Base-by-base conservation (phyloP, 2,329 filamentous ascomycete species). In the Arachnomyces sp. region DNA sequence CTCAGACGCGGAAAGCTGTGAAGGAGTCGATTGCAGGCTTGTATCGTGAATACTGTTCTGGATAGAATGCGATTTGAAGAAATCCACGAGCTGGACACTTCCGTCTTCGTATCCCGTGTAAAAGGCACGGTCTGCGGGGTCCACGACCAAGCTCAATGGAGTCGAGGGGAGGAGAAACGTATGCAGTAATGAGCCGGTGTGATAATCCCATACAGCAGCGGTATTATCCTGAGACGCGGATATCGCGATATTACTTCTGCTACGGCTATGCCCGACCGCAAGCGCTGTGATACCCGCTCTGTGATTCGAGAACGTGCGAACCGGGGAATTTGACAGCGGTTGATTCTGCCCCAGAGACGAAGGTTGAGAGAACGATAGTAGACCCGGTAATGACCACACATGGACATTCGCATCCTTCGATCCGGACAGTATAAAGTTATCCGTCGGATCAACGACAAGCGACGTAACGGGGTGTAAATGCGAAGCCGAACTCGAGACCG, bases 161-260 rank as follows among this genome's bases (percentile, higher is more conserved):
- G 74, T 68, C n/a, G 74, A 71, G 2, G 84, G 78, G 42, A 96
- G 77, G 31, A 96, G 72, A 48, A 93, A 79, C 3, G 88, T 96
- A 32, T 89, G 79, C 42, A 96, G 67, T 8, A 82, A 71, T 44
- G 78, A 76, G 30, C 86, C 86, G 1, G 79, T 84, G 46, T 81
- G 78, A 58, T 93, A 93, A 64, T 96, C 89, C 92, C 92, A 98
- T 44, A 94, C 72, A 53, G 94, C 81, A 51, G 86, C 86, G 6
- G 86, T 92, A 63, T 85, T 89, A 65, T 96, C 92, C 52, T 77
- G 80, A 49, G 86, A 86, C 5, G 81, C 78, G 2, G 90, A 93
- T 14, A 95, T 74, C 43, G 84, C 89, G 45, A 96, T 79, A 59
- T 85, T 90, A 43, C 82, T 82, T 52, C 80, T 77, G 57, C 78